Evolutionary conservation across 192 early-diverging fungal species (phyloP).

Genomic region (Coemansia sp.): DNA sequence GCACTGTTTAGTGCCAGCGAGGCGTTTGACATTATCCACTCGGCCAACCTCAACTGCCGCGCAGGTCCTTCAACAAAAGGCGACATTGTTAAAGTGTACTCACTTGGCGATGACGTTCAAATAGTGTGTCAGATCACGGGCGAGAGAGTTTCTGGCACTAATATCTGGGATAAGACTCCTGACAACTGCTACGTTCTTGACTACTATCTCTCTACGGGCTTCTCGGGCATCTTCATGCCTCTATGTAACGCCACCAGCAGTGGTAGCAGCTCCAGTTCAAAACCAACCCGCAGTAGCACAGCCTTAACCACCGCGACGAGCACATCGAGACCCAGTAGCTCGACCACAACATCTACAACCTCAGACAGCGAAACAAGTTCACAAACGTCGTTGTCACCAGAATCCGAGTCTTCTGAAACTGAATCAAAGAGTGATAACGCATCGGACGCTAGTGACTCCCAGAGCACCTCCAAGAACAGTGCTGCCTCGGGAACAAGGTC

Average conservation of each 20-base stretch:
- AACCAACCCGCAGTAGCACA: not conserved
- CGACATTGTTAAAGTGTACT: slow-evolving; percentile 37
- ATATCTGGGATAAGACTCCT: slow-evolving; percentile 50
- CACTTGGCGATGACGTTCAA: slow-evolving; percentile 40
- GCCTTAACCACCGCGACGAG: not conserved
- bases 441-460: not conserved
- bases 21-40: slow-evolving; percentile 38
- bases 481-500: not conserved
- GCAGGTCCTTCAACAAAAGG: slow-evolving; percentile 29
- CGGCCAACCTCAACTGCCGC: slow-evolving; percentile 53
- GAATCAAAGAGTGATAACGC: not conserved
- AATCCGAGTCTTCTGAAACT: not conserved
- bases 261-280: not conserved
- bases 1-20: slow-evolving; percentile 21
- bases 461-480: not conserved
- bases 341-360: not conserved
- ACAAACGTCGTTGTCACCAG: not conserved
- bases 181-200: slow-evolving; percentile 56
- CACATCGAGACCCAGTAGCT: not conserved
- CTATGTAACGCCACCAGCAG: slow-evolving; percentile 10
- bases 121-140: slow-evolving; percentile 48
- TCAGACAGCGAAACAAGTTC: not conserved
- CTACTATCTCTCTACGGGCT: slow-evolving; percentile 50
- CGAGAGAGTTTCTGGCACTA: slow-evolving; percentile 25
- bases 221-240: slow-evolving; percentile 23